These are phyloP conservation scores for Eucalyptus marginata DNA, from an alignment of 345 rosid species.

Conservation along the genomic window DNA sequence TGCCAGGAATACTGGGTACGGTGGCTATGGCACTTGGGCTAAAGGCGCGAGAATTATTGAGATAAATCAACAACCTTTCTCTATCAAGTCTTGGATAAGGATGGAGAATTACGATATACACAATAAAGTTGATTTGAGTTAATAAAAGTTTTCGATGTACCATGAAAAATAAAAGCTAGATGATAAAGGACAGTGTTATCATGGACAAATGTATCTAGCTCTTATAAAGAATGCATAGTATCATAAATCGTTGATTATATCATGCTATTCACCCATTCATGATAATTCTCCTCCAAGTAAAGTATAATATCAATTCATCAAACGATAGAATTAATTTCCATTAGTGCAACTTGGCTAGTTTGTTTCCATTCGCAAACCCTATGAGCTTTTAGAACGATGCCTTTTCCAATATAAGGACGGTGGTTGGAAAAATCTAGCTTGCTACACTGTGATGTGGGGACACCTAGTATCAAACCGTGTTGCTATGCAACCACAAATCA, in stretches of 20 bases:
- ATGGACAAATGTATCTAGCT: not conserved
- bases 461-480: not conserved
- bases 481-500: not conserved
- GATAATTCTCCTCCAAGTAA: not conserved
- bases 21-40: constrained; percentile 74
- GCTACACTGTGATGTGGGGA: not conserved
- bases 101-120: constrained; percentile 68
- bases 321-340: not conserved
- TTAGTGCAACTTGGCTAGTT: not conserved
- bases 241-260: not conserved
- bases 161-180: not conserved
- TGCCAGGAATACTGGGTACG: constrained; percentile 79
- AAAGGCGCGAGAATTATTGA: constrained; percentile 80
- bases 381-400: not conserved
- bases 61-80: constrained; percentile 46
- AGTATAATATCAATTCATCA: not conserved
- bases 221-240: not conserved
- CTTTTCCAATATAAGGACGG: not conserved
- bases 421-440: not conserved
- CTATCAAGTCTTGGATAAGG: constrained; percentile 69
- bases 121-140: constrained; percentile 38
- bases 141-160: not conserved
- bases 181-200: not conserved
- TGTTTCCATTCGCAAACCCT: not conserved
- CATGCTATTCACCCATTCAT: not conserved